Evolutionary conservation across 768 basidiomycete genomes (phyloP).

Genomic region (Russula lepida): DNA sequence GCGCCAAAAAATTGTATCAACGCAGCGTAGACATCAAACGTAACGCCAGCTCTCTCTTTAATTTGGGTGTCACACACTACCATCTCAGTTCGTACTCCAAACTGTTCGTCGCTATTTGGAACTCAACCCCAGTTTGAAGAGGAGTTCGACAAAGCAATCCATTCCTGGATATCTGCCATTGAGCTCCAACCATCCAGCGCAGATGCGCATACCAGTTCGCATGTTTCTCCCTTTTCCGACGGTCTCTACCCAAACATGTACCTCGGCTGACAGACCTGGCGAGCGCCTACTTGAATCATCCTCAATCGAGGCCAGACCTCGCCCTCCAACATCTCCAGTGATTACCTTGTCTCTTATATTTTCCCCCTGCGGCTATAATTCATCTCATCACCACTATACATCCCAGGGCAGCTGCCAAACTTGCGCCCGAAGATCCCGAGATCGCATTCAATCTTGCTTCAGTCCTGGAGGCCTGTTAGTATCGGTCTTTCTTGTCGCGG

Average conservation of each 20-base stretch:
- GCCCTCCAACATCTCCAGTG: constrained; percentile 79
- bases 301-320: constrained; percentile 73
- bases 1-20: constrained; percentile 66
- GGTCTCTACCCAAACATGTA: constrained; percentile 22
- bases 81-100: constrained; percentile 59
- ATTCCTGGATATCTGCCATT: constrained; percentile 81
- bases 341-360: constrained; percentile 18
- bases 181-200: constrained; percentile 72
- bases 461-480: constrained; percentile 79
- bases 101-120: background rate
- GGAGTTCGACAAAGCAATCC: constrained; percentile 81
- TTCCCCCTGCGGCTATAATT: constrained; percentile 23
- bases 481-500: background rate
- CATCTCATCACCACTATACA: constrained; percentile 24
- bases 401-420: constrained; percentile 67
- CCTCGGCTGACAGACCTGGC: constrained; percentile 54
- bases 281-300: constrained; percentile 81
- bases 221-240: constrained; percentile 7
- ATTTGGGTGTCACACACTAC: constrained; percentile 83
- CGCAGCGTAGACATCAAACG: constrained; percentile 75
- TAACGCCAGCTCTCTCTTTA: constrained; percentile 76
- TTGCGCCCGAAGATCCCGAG: constrained; percentile 84
- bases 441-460: constrained; percentile 89
- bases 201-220: constrained; percentile 80
- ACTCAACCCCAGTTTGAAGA: constrained; percentile 37